Percentiles rank a stretch among this genome's conserved stretches.
These are phyloP conservation scores for Boletus rex-veris DNA, from an alignment of 768 basidiomycete species.

Conservation along the genomic window DNA sequence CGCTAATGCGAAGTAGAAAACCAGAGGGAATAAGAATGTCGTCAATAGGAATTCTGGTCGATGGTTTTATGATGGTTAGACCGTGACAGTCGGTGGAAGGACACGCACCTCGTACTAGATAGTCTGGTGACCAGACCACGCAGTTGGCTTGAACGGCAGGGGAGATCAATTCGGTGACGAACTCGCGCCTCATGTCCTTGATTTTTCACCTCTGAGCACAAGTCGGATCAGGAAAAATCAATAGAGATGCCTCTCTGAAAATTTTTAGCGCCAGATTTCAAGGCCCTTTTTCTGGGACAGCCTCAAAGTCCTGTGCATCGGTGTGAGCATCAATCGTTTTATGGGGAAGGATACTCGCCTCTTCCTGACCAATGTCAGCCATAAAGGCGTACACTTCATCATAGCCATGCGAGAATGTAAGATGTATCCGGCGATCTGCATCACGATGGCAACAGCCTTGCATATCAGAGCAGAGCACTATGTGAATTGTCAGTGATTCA, in stretches of 20 bases:
- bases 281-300: conserved; percentile 81
- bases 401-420: too few relatives aligned
- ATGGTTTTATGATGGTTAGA: neutral
- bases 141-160: conserved; percentile 60
- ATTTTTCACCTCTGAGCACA: neutral
- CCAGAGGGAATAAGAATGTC: too few relatives aligned
- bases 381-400: conserved; percentile 93
- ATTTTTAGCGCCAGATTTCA: conserved; percentile 90
- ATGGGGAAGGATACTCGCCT: conserved; percentile 48
- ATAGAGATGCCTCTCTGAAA: conserved; percentile 72
- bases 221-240: too few relatives aligned
- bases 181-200: conserved; percentile 92
- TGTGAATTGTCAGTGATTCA: too few relatives aligned
- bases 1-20: neutral
- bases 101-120: too few relatives aligned
- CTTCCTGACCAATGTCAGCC: conserved; percentile 82
- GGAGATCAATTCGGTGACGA: conserved; percentile 94
- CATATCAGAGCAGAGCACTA: too few relatives aligned
- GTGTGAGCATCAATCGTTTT: conserved; percentile 4
- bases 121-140: too few relatives aligned
- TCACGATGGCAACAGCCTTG: too few relatives aligned
- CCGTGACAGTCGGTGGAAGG: too few relatives aligned
- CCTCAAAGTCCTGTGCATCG: conserved; percentile 75
- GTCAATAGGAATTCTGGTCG: neutral
- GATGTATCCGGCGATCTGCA: too few relatives aligned